Conservation (phyloP, 345 rosid species). For the Pseudoturritis turrita region DNA sequence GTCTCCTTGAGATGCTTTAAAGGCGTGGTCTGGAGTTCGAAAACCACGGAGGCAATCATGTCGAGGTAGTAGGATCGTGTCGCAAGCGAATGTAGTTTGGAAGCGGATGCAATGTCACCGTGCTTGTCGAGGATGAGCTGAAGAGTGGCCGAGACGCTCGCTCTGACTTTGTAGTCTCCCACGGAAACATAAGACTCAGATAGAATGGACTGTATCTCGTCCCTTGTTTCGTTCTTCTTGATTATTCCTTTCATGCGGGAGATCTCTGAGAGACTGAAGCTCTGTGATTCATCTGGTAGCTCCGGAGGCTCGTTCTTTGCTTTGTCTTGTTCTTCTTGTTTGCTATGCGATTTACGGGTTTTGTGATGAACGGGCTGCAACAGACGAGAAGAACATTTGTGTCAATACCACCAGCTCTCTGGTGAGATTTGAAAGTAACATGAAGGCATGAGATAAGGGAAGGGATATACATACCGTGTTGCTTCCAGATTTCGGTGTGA, state of each 20-base stretch:
- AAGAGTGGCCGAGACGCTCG: conserved; percentile 16
- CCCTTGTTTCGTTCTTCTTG: neutral
- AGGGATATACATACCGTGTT: conserved; percentile 17
- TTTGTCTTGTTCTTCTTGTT: conserved; percentile 7
- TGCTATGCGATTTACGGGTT: neutral
- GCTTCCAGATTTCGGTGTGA: conserved; percentile 17
- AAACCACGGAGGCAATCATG: conserved; percentile 20
- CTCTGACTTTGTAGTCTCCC: conserved; percentile 28
- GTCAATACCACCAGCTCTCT: neutral
- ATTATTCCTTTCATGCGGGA: conserved; percentile 20
- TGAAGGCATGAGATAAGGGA: neutral
- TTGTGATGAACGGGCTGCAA: conserved; percentile 22
- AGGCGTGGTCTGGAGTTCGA: conserved; percentile 27
- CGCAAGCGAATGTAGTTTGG: conserved; percentile 26
- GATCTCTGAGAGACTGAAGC: conserved; percentile 18
- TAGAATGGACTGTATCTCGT: conserved; percentile 11
- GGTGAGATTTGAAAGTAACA: neutral
- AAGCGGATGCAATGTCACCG: conserved; percentile 30
- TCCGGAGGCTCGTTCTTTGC: conserved; percentile 25
- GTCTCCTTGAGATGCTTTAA: conserved; percentile 23
- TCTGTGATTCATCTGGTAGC: conserved; percentile 29
- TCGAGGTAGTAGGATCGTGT: conserved; percentile 29
- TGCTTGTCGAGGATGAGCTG: conserved; percentile 17
- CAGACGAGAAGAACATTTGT: neutral
- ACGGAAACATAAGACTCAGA: conserved; percentile 32